phyloP scores from a whole-genome alignment of 768 basidiomycete species.

The Mycena galericulata region DNA sequence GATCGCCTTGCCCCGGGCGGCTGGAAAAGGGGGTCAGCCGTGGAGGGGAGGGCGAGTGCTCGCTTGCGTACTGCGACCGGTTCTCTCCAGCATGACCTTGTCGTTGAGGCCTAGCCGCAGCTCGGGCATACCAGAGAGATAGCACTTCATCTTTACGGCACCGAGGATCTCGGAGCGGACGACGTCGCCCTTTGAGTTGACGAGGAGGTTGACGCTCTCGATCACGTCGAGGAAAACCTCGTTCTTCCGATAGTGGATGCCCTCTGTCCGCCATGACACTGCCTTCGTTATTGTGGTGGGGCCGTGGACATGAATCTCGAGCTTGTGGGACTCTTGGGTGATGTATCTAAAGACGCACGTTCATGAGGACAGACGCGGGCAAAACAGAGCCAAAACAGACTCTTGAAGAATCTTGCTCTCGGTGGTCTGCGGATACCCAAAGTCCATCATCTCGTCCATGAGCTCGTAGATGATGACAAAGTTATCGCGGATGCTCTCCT shows the following conservation, averaged over 20 bases:
- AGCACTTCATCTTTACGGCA: no score
- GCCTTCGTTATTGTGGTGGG: conserved; percentile 99
- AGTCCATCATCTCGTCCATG: no score
- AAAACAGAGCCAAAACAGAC: conserved; percentile 55
- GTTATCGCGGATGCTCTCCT: conserved; percentile 98
- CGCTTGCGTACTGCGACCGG: conserved; percentile 82
- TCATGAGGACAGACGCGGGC: conserved; percentile 6
- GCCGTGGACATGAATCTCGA: conserved; percentile 91
- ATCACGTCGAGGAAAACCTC: no score
- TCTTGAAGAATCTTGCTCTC: conserved; percentile 99
- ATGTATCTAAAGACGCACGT: no score
- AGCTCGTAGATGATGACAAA: no score
- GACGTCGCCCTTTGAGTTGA: conserved; percentile 97
- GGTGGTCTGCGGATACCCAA: conserved; percentile 97
- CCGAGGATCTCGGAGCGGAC: conserved; percentile 97
- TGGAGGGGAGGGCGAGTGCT: background rate
- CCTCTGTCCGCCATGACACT: conserved; percentile 98
- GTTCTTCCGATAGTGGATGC: conserved; percentile 97
- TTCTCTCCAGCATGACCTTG: conserved; percentile 99
- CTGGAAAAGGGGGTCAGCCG: conserved; percentile 50
- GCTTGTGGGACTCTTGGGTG: conserved; percentile 97
- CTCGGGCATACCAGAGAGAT: conserved; percentile 99
- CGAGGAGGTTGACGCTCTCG: conserved; percentile 89
- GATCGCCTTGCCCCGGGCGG: conserved; percentile 95
- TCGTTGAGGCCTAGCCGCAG: conserved; percentile 95